Evolutionary conservation across 805 yeast genomes (phyloP).

Genomic region (Grigorovia humatica): DNA sequence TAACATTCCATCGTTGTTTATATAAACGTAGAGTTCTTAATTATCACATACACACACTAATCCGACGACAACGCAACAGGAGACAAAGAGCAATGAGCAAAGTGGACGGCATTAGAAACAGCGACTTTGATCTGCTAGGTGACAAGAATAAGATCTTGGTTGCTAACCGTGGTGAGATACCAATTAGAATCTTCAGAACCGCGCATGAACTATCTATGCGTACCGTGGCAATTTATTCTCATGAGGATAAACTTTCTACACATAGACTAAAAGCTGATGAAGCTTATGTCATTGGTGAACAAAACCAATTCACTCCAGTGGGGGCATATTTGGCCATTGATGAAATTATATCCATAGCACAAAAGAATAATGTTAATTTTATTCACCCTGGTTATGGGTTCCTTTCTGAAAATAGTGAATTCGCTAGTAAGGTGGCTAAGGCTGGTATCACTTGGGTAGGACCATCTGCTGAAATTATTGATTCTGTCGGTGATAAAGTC

Average conservation of each 20-base stretch:
- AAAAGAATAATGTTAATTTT: constrained; percentile 70
- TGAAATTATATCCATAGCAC: constrained; percentile 82
- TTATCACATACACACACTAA: background rate
- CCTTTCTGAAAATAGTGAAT: constrained; percentile 82
- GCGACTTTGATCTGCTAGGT: constrained; percentile 27
- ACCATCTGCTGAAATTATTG: constrained; percentile 79
- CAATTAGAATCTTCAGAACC: constrained; percentile 83
- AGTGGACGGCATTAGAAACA: background rate
- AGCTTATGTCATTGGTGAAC: constrained; percentile 81
- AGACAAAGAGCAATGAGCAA: background rate
- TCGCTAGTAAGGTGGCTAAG: constrained; percentile 83
- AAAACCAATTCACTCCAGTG: constrained; percentile 88
- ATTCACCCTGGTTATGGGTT: constrained; percentile 93
- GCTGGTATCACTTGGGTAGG: constrained; percentile 95
- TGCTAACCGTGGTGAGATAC: constrained; percentile 80
- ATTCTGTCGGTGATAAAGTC: constrained; percentile 94
- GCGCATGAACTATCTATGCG: constrained; percentile 97
- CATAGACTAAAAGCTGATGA: constrained; percentile 93
- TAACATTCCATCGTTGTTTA: too few species aligned
- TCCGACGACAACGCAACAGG: too few species aligned
- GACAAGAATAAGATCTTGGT: constrained; percentile 52
- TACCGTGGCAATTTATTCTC: constrained; percentile 93
- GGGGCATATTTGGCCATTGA: constrained; percentile 94
- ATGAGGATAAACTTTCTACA: constrained; percentile 90
- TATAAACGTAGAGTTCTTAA: too few species aligned